Evolutionary conservation across 805 yeast species (phyloP).

Genomic region (Candida ponderosae): DNA sequence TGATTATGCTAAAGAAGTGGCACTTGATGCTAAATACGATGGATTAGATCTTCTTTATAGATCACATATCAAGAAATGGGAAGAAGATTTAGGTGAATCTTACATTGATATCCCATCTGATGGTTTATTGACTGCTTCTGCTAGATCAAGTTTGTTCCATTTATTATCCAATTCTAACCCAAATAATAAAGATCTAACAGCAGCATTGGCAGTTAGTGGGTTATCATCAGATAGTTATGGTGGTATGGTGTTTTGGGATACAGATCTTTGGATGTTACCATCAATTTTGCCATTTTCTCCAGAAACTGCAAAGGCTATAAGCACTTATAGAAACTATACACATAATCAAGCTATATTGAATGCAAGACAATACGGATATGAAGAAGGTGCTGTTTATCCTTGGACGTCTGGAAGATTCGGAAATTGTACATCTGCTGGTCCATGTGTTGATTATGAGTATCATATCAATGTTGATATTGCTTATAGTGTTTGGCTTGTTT

Average conservation of each 20-base stretch:
- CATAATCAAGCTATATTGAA: slow-evolving; percentile 57
- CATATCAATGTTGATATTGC: slow-evolving; percentile 74
- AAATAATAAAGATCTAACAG: slow-evolving; percentile 42
- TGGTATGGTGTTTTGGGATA: slow-evolving; percentile 86
- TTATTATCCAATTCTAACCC: slow-evolving; percentile 59
- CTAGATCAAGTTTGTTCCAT: slow-evolving; percentile 67
- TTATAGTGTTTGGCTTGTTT: slow-evolving; percentile 58
- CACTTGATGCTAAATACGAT: slow-evolving; percentile 20
- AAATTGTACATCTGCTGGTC: slow-evolving; percentile 81
- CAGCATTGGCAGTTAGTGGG: slow-evolving; percentile 65
- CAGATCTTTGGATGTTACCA: slow-evolving; percentile 78
- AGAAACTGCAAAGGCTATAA: slow-evolving; percentile 48
- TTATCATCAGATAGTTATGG: slow-evolving; percentile 78
- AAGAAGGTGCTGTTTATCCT: slow-evolving; percentile 55
- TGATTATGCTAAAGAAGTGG: slow-evolving; percentile 31
- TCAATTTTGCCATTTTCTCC: slow-evolving; percentile 68
- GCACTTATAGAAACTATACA: slow-evolving; percentile 50
- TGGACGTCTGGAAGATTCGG: slow-evolving; percentile 84
- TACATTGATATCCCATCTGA: slow-evolving; percentile 50
- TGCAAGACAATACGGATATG: slow-evolving; percentile 40
- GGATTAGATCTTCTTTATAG: slow-evolving; percentile 26
- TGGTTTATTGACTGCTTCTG: slow-evolving; percentile 52
- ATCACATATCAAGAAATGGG: slow-evolving; percentile 51
- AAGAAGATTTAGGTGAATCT: slow-evolving; percentile 36
- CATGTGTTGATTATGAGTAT: slow-evolving; percentile 77